These are phyloP conservation scores for Russula emetica DNA, from an alignment of 768 basidiomycete species.

Conservation along the genomic window DNA sequence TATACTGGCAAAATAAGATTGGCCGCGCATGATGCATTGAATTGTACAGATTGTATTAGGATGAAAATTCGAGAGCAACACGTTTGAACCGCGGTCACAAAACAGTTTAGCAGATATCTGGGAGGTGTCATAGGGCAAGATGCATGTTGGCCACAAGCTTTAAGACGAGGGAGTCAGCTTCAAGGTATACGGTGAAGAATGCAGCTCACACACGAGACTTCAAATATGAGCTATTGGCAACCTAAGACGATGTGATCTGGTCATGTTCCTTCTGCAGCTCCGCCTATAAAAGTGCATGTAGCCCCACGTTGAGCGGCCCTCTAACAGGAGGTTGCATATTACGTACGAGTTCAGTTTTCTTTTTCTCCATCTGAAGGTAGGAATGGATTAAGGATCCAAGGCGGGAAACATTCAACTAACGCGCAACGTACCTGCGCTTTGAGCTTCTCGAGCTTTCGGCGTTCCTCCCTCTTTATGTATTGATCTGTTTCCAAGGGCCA, in stretches of 20 bases:
- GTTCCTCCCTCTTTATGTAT: conserved; percentile 57
- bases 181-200: background rate
- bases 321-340: background rate
- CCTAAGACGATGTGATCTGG: conserved; percentile 14
- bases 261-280: conserved; percentile 34
- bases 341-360: conserved; percentile 36
- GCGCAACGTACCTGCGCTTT: conserved; percentile 45
- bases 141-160: background rate
- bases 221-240: background rate
- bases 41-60: background rate
- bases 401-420: background rate
- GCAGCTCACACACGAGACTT: background rate
- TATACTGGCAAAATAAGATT: background rate
- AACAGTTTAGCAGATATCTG: background rate
- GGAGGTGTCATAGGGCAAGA: background rate
- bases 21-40: background rate
- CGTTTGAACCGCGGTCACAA: background rate
- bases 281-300: conserved; percentile 27
- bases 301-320: background rate
- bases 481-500: conserved; percentile 44
- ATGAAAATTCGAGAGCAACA: background rate
- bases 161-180: background rate
- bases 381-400: background rate
- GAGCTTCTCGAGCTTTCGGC: conserved; percentile 55
- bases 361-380: conserved; percentile 32